Evolutionary conservation across 2,329 filamentous ascomycete genomes (phyloP), one percentile per base, ranked within the genome.

Genomic region (Alternaria gansuensis): DNA sequence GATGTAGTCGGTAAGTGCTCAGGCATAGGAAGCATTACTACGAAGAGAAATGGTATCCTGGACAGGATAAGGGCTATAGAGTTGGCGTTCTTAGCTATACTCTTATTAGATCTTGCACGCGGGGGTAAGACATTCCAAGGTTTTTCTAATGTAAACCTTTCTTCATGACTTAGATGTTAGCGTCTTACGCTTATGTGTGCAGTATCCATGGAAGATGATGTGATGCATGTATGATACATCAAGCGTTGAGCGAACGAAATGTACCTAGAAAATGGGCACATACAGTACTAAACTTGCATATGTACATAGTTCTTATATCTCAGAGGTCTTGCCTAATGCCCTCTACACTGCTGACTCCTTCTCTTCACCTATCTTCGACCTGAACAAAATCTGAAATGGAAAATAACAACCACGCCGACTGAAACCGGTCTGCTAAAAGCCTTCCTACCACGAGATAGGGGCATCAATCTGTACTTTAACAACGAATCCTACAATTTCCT

Each of bases 1-100:
- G 51, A 48, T 39, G 40, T 54, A 33, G 50, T 24, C 3, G 52
- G 46, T 55, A n/a, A 3, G 36, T 51, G 10, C 10, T 24, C 3
- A 9, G 23, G 9, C 29, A 13, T 5, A 36, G 17, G 1, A 23
- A n/a, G 4, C 9, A 1, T 50, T 3, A 17, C 31, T 46, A 36
- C 5, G 46, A 36, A 5, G 6, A 11, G 8, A 2, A 5, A 8
- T 28, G 23, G 37, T 1, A 17, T 17, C 6, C 11, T n/a, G 5
- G 5, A 33, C 8, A 36, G 31, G 24, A 14, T 3, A 48, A 11
- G 21, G 17, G 13, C 11, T 24, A 31, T 26, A 26, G 5, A 17
- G 6, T 24, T 3, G 11, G 11, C 37, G 21, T 40, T 40, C 21
- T 3, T 11, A 13, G 14, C 21, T 24, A 13, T 11, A 11, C 24